Evolutionary conservation across 148 eudicot species (phyloP).

Genomic region (Persicaria maculosa): DNA sequence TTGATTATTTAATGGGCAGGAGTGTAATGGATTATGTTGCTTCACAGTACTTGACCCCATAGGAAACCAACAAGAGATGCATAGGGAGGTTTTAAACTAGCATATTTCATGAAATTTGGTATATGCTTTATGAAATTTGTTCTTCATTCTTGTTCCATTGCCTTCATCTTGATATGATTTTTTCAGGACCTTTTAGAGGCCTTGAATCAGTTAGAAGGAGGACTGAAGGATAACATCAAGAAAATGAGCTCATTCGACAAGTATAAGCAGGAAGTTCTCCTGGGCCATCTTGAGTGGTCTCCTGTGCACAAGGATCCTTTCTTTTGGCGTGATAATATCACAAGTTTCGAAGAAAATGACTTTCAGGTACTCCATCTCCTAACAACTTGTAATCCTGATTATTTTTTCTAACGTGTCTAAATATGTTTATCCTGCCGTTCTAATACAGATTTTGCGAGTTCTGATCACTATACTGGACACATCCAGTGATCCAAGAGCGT

Average conservation of each 20-base stretch:
- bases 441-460: conserved; percentile 72
- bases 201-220: conserved; percentile 74
- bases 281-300: conserved; percentile 95
- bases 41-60: no score
- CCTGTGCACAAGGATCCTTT: conserved; percentile 94
- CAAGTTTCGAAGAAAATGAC: conserved; percentile 82
- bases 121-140: neutral
- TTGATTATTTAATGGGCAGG: neutral
- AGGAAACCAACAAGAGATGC: no score
- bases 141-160: neutral
- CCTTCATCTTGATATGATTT: neutral
- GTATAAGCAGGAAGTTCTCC: conserved; percentile 97
- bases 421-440: neutral
- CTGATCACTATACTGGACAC: conserved; percentile 82
- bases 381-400: neutral
- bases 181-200: conserved; percentile 83
- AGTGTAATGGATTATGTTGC: neutral
- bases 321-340: conserved; percentile 89
- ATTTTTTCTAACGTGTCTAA: neutral
- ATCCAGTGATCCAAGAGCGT: conserved; percentile 63
- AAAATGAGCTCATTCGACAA: conserved; percentile 82
- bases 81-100: neutral
- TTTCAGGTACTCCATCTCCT: conserved; percentile 54
- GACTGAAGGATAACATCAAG: conserved; percentile 74
- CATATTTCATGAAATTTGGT: neutral